Evolutionary conservation across 331 rosid genomes (phyloP).

Genomic region (Phaseolus coccineus): DNA sequence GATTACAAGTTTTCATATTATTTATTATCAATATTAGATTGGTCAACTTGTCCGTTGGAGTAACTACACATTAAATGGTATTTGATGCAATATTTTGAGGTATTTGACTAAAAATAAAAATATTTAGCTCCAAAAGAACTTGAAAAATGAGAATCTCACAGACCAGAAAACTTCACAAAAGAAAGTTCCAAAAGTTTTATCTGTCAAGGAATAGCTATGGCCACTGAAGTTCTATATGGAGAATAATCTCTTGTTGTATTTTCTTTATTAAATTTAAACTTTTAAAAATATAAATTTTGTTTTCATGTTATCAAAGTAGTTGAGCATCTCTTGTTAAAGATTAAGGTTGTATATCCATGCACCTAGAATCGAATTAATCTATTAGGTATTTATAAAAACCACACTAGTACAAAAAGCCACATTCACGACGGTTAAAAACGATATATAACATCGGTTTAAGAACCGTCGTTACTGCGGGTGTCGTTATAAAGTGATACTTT

Average conservation of each 20-base stretch:
- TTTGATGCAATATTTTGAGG: neutral
- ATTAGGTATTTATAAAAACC: too few species aligned
- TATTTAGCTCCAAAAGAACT: neutral
- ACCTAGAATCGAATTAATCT: too few species aligned
- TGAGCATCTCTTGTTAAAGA: too few species aligned
- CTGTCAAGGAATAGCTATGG: slow-evolving; percentile 3
- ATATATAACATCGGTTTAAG: too few species aligned
- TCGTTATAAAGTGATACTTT: too few species aligned
- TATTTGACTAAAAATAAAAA: neutral
- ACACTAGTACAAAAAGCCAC: too few species aligned
- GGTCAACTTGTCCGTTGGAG: neutral
- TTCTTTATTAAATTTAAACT: too few species aligned
- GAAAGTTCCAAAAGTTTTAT: slow-evolving; percentile 12
- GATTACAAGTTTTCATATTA: neutral
- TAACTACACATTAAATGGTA: neutral
- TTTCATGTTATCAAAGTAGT: too few species aligned
- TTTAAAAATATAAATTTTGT: too few species aligned
- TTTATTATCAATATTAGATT: neutral
- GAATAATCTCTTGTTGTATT: neutral
- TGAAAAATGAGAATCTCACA: neutral
- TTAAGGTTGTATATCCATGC: too few species aligned
- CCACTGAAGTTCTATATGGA: neutral
- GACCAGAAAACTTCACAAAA: neutral
- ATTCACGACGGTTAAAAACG: too few species aligned
- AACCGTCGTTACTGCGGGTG: too few species aligned